These are phyloP conservation scores for Tricholoma hemisulphureum DNA, from an alignment of 768 basidiomycete species.

Conservation along the genomic window DNA sequence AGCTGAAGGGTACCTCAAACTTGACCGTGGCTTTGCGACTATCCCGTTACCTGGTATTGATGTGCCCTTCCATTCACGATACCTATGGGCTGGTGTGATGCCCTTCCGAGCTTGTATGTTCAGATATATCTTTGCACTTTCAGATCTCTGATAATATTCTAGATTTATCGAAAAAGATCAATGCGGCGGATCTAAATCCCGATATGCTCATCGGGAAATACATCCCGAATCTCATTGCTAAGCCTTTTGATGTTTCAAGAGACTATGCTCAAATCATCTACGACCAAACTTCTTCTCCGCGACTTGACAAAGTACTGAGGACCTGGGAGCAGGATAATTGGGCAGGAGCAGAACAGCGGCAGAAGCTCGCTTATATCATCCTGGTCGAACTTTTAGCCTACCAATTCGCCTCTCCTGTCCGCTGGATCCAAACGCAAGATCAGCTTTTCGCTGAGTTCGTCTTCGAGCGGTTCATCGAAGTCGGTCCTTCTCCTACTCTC, in stretches of 20 bases:
- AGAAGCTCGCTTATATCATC: slow-evolving; percentile 93
- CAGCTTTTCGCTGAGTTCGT: slow-evolving; percentile 80
- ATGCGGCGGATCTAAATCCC: slow-evolving; percentile 85
- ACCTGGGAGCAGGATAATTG: slow-evolving; percentile 92
- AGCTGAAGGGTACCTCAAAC: slow-evolving; percentile 83
- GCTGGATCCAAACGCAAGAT: slow-evolving; percentile 99
- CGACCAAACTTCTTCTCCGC: slow-evolving; percentile 93
- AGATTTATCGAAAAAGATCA: slow-evolving; percentile 99
- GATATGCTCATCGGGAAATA: slow-evolving; percentile 94
- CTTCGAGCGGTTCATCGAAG: slow-evolving; percentile 92
- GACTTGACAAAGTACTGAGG: slow-evolving; percentile 91
- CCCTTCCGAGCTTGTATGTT: slow-evolving; percentile 92
- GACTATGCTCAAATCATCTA: slow-evolving; percentile 95
- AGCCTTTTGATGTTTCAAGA: slow-evolving; percentile 78
- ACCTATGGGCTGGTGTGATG: slow-evolving; percentile 98
- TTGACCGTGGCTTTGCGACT: slow-evolving; percentile 96
- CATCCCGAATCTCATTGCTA: slow-evolving; percentile 94
- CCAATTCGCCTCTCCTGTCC: slow-evolving; percentile 97
- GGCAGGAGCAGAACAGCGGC: slow-evolving; percentile 77
- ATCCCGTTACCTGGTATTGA: slow-evolving; percentile 96
- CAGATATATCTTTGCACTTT: not conserved
- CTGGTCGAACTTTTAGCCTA: slow-evolving; percentile 97
- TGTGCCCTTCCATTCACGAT: slow-evolving; percentile 99
- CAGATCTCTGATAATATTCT: not conserved
- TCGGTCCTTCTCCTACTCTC: slow-evolving; percentile 95